phyloP scores from a whole-genome alignment of 176 grass and related monocot species.

The Rhynchospora tenuis region DNA sequence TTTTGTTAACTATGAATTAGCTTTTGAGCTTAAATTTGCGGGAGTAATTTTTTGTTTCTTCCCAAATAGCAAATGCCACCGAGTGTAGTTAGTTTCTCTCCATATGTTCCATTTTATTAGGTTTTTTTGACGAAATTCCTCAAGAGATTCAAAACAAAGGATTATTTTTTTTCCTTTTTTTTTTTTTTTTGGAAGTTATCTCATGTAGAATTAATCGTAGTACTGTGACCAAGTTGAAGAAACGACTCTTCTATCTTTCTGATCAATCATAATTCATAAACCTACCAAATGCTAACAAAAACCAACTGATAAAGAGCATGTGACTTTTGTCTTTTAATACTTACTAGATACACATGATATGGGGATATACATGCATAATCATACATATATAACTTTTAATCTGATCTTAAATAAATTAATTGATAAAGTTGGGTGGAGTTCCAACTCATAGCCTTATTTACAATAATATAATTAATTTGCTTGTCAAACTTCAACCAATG shows the following conservation, averaged over 20 bases:
- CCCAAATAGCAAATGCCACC: not conserved
- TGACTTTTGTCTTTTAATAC: conserved; percentile 1
- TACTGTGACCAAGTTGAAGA: not conserved
- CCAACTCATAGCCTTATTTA: not conserved
- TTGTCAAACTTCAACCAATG: not conserved
- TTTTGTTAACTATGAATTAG: conserved; percentile 21
- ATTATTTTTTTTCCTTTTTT: no score
- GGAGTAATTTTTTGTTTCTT: not conserved
- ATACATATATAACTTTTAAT: not conserved
- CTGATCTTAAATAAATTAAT: not conserved
- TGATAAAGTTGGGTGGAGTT: not conserved
- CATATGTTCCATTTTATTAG: not conserved
- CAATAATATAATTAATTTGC: not conserved
- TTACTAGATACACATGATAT: not conserved
- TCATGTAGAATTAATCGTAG: no score
- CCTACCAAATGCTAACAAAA: not conserved
- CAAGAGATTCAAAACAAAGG: no score
- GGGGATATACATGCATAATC: not conserved
- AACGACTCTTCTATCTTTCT: not conserved
- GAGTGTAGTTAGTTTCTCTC: not conserved
- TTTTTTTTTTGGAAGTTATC: no score
- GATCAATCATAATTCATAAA: not conserved
- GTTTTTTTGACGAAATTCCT: not conserved
- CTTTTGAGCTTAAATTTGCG: not conserved
- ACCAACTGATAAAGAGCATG: not conserved